Evolutionary conservation across 2,329 filamentous ascomycete species (phyloP), one percentile per base, ranked within the genome.

Genomic region (Botrytis fabae): DNA sequence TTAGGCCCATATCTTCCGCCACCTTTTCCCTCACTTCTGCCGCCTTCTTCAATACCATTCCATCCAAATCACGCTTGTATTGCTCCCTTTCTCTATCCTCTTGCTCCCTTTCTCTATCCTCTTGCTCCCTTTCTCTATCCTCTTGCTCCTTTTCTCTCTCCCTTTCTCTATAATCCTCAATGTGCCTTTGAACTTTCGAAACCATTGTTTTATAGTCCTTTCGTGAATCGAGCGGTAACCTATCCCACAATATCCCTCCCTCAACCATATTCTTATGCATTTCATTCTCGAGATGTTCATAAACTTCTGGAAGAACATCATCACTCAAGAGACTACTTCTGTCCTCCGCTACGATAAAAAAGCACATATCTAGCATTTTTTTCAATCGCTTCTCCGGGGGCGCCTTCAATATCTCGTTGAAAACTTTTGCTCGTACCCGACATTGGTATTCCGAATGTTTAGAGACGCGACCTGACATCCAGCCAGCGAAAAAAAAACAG

Each of bases 291-390:
- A 66, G 28, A 51, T 66, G 64, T 10, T 51, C 28, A 51, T 35
- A 28, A 51, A 66, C 28, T 28, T 66, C 64, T 4, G 64, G 32
- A 38, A 48, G 42, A 28, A 38, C 32, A 6, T 66, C 12, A 8
- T 48, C 22, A 22, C 35, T 9, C 22, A 44, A 46, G 25, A 10
- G 14, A n/a, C 9, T 59, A 5, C 9, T 12, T 35, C 7, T 8
- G 8, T 14, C 14, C 3, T 25, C 32, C 7, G 20, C 35, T 42
- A n/a, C 18, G 46, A 66, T 6, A 38, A 51, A 54, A 44, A 54
- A 51, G 32, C 64, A 66, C 35, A 66, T 20, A 51, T 66, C 64
- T 16, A 66, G 42, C 10, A 66, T n/a, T 42, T 28, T 48, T 28
- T 66, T 46, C 2, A 22, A n/a, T 51, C 64, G 20, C 2, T 66